These are phyloP conservation scores for Dryadomyces quercus-mongolicae DNA, from an alignment of 2,329 filamentous ascomycete genomes.

Conservation along the genomic window DNA sequence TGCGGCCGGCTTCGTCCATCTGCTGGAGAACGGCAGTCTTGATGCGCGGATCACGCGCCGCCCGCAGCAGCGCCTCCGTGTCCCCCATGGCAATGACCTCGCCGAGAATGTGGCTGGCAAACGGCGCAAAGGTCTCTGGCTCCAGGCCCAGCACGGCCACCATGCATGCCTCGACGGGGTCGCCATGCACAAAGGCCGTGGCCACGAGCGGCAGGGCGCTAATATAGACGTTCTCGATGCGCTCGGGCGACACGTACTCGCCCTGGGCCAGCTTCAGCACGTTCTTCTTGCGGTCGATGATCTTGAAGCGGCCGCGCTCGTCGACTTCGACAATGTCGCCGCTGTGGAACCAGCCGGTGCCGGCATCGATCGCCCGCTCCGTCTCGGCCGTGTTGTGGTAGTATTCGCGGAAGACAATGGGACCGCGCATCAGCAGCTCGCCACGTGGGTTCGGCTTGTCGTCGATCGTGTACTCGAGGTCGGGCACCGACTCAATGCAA, in stretches of 20 bases:
- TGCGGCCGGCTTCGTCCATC: slow-evolving; percentile 65
- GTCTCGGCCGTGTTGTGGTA: slow-evolving; percentile 87
- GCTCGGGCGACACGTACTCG: slow-evolving; percentile 95
- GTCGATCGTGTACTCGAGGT: slow-evolving; percentile 82
- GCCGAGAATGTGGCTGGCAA: slow-evolving; percentile 65
- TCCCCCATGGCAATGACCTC: slow-evolving; percentile 54
- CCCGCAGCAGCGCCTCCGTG: slow-evolving; percentile 51
- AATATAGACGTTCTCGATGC: slow-evolving; percentile 89
- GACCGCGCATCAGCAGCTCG: slow-evolving; percentile 74
- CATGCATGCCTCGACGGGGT: slow-evolving; percentile 66
- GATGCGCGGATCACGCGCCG: slow-evolving; percentile 57
- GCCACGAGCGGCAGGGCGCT: slow-evolving; percentile 67
- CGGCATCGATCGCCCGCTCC: slow-evolving; percentile 63
- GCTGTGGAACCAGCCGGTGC: slow-evolving; percentile 87
- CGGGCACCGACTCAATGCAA: slow-evolving; percentile 76
- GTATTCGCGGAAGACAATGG: slow-evolving; percentile 75
- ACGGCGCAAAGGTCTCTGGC: slow-evolving; percentile 70
- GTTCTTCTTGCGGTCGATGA: slow-evolving; percentile 97
- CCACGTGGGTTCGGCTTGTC: slow-evolving; percentile 87
- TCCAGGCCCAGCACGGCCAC: slow-evolving; percentile 84
- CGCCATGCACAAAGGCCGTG: slow-evolving; percentile 83
- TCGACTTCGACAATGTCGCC: slow-evolving; percentile 87
- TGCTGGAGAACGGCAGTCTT: slow-evolving; percentile 64
- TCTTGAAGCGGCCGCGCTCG: slow-evolving; percentile 72
- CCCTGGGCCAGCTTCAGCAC: slow-evolving; percentile 97